Base-by-base conservation (phyloP, 2,329 filamentous ascomycete genomes). In the Trichoderma atroviride region DNA sequence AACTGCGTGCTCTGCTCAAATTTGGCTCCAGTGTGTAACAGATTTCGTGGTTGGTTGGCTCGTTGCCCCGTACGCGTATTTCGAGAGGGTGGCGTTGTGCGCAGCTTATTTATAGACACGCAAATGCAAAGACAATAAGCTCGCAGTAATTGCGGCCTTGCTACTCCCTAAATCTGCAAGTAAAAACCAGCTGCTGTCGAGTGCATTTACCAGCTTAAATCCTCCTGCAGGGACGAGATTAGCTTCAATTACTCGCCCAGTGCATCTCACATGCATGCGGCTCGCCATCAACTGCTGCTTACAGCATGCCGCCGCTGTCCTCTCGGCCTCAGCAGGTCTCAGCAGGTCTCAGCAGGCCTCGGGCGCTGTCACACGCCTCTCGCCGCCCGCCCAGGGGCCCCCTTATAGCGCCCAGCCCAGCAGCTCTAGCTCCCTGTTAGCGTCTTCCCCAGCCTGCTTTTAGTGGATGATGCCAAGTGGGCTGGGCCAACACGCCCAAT, bases 371-470 rank as follows among this genome's bases (percentile, higher is more conserved):
- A 43, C 40, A 43, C 40, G 40, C 60, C 60, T 37, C 43, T 31
- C 60, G 43, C 43, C 40, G 31, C 43, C 59, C 14, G 43, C 29
- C 47, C 57, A 55, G 35, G 58, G 52, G 24, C 35, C 50, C 35
- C 62, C 52, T 64, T 56, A 65, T 56, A 65, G 62, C 52, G 62
- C 52, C 61, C 29, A 55, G 37, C 29, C 50, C 61, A 53, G 47
- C 60, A 22, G 22, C 35, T 37, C 27, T 56, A 52, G 61, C 33
- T 37, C 47, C 40, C 35, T 5, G 33, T 27, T 61, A 22, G 55
- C 43, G 37, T n/a, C 58, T 24, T 29, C 56, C 56, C 59, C 27
- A 19, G 43, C 60, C 29, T 24, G 47, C 50, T 52, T 56, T 19
- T 63, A 55, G 52, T 27, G 47, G 47, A 13, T 24, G 47, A 13